Evolutionary conservation across 2,329 filamentous ascomycete species (phyloP).

Genomic region (Trichophyton mentagrophytes): DNA sequence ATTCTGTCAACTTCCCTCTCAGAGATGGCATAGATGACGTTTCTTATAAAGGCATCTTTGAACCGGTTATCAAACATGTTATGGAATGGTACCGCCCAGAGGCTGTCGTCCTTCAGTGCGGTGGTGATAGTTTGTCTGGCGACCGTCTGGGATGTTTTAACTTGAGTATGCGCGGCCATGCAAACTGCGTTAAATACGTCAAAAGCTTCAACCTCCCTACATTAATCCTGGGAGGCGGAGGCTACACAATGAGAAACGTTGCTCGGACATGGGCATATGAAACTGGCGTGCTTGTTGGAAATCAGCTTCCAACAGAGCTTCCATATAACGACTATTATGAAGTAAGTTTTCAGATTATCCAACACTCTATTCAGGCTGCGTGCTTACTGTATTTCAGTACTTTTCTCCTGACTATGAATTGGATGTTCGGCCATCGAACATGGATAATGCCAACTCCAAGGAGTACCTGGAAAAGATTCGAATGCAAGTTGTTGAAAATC

Average conservation of each 20-base stretch:
- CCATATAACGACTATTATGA: conserved; percentile 96
- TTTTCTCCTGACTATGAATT: conserved; percentile 59
- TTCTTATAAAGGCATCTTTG: conserved; percentile 56
- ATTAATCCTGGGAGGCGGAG: conserved; percentile 53
- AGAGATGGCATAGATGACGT: conserved; percentile 56
- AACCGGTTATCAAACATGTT: conserved; percentile 53
- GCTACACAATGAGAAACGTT: conserved; percentile 57
- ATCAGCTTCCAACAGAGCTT: conserved; percentile 67
- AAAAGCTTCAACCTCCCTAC: conserved; percentile 55
- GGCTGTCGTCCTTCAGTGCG: conserved; percentile 56
- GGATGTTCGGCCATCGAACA: conserved; percentile 56
- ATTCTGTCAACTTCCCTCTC: conserved; percentile 56
- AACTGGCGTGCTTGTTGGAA: conserved; percentile 69
- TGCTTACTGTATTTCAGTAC: conserved; percentile 34
- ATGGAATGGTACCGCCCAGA: conserved; percentile 58
- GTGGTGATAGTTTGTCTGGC: conserved; percentile 54
- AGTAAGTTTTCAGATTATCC: conserved; percentile 24
- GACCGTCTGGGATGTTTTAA: conserved; percentile 59
- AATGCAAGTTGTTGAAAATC: conserved; percentile 52
- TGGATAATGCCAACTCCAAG: conserved; percentile 57
- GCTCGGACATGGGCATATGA: conserved; percentile 53
- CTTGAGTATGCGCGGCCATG: conserved; percentile 56
- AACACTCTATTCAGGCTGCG: not conserved
- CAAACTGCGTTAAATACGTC: conserved; percentile 57
- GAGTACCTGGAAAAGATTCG: conserved; percentile 59